Evolutionary conservation across 139 green algal genomes (phyloP).

Genomic region (Chlamydomonas schloesseri): DNA sequence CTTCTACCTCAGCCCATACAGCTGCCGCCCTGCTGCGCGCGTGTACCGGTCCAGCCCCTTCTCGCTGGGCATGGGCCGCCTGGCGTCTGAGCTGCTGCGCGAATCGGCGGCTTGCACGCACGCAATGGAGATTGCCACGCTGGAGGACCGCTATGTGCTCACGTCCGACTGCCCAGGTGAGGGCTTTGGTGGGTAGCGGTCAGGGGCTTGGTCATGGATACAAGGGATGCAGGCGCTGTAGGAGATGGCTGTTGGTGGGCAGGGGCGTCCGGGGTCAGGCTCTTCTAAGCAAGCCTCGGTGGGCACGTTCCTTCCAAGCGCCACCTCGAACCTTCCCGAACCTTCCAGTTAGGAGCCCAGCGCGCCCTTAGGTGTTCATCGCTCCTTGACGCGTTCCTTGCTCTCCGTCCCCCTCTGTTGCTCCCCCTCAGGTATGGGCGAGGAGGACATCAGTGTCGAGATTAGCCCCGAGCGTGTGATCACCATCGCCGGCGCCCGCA

Average conservation of each 20-base stretch:
- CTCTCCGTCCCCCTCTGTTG: not conserved
- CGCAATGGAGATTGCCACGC: not conserved
- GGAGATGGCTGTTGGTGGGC: not conserved
- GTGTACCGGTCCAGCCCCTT: not conserved
- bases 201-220: no score
- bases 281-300: no score
- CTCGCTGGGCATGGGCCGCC: not conserved
- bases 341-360: not conserved
- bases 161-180: slow-evolving; percentile 18
- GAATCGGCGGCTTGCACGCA: not conserved
- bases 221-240: no score
- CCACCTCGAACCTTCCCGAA: not conserved
- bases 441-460: slow-evolving; percentile 3
- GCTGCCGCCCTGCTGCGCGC: not conserved
- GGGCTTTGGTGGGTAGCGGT: not conserved
- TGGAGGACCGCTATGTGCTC: slow-evolving; percentile 22
- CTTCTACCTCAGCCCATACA: not conserved
- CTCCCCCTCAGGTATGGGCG: slow-evolving; percentile 11
- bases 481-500: slow-evolving; percentile 36
- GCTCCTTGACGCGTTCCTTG: no score
- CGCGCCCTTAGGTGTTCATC: no score
- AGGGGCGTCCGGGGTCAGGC: not conserved
- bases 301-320: not conserved
- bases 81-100: not conserved
- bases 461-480: slow-evolving; percentile 24